Evolutionary conservation across 2,329 filamentous ascomycete species (phyloP), one percentile per base, ranked within the genome.

Genomic region (Tolypocladium album): DNA sequence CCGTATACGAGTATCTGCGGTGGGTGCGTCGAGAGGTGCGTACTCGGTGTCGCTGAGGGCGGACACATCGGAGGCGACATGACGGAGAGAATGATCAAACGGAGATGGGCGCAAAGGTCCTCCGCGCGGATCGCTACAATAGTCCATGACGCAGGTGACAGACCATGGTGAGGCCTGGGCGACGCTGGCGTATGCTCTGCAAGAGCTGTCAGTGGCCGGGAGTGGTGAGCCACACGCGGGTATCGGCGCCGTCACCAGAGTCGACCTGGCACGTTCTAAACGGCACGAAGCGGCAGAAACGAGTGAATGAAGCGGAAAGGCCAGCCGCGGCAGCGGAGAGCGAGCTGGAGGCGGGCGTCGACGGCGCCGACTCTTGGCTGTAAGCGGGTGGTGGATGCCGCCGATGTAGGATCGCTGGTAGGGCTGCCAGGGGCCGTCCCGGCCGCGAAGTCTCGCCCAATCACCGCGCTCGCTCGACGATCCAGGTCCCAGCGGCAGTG

Each of bases 1-100:
- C 47, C 64, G 63, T 8, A 64, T 55, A n/a, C n/a, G n/a, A n/a
- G n/a, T n/a, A 42, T 38, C 40, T 38, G 64, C 58, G 47, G 63
- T 42, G 15, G 62, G 60, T 9, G 61, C 62, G 27, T 74, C 67
- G 62, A 72, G 68, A 8, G 67, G 65, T 58, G 62, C 65, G 42
- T 66, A 61, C 34, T 68, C 64, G 57, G 61, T 56, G 60, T 70
- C 71, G 61, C 63, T 69, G 59, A 70, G 65, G n/a, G 72, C 65
- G 39, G 73, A 72, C 61, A 74, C 60, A 63, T 66, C 72, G 42
- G 74, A 75, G 50, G 70, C 64, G 42, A 67, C 66, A 60, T 74
- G 73, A 47, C 63, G 66, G 45, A 75, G 65, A 52, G 64, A 55
- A 15, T 64, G 65, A 47, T 24, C 38, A 27, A 62, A 34, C 58